Conservation (phyloP, 2,329 filamentous ascomycete species). For the Neodidymelliopsis sp. region DNA sequence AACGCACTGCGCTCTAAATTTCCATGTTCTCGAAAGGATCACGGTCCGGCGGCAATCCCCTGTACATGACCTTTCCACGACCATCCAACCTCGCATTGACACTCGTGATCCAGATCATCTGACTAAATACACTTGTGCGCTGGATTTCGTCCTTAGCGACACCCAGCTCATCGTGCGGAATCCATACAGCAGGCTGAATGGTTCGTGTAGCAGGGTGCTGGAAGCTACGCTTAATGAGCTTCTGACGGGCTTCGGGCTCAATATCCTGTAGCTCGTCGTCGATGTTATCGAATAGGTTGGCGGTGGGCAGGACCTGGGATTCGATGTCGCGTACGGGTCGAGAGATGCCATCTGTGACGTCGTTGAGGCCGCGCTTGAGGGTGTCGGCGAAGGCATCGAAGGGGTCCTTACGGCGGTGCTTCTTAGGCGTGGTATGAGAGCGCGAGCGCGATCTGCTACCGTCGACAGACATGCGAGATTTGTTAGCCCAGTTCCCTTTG, state of each 20-base stretch:
- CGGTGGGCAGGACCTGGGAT: constrained; percentile 67
- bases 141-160: constrained; percentile 90
- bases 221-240: constrained; percentile 85
- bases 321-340: constrained; percentile 47
- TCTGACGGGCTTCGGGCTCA: constrained; percentile 86
- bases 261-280: constrained; percentile 95
- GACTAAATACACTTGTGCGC: constrained; percentile 76
- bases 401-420: constrained; percentile 35
- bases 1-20: constrained; percentile 24
- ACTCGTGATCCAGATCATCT: constrained; percentile 88
- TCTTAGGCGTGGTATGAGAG: constrained; percentile 25
- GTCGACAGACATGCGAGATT: constrained; percentile 38
- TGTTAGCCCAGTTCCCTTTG: constrained; percentile 39
- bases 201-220: constrained; percentile 88
- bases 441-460: constrained; percentile 37
- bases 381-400: constrained; percentile 38
- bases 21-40: constrained; percentile 52
- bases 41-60: constrained; percentile 82
- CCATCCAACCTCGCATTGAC: constrained; percentile 88
- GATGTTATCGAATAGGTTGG: constrained; percentile 84
- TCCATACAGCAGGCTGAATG: constrained; percentile 88
- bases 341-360: constrained; percentile 39
- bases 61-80: constrained; percentile 83
- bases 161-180: constrained; percentile 88
- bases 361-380: constrained; percentile 38